These are phyloP conservation scores for Talaromyces thailandensis DNA, from an alignment of 495 filamentous ascomycete genomes.

Conservation along the genomic window DNA sequence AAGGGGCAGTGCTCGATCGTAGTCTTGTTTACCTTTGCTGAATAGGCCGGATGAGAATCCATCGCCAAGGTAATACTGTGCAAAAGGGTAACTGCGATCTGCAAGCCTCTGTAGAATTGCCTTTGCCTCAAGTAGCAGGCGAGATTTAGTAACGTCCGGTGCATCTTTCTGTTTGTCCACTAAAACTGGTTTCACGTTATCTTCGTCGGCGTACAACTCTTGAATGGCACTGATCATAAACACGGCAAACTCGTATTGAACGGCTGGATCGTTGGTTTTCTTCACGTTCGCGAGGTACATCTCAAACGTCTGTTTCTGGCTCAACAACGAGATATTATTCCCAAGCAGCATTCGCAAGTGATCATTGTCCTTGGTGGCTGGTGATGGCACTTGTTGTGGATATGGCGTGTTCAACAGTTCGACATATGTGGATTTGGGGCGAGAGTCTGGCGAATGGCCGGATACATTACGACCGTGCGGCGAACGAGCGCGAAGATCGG, in stretches of 20 bases:
- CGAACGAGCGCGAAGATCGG: slow-evolving; percentile 58
- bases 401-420: slow-evolving; percentile 86
- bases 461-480: slow-evolving; percentile 50
- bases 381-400: slow-evolving; percentile 70
- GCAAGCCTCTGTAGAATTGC: slow-evolving; percentile 78
- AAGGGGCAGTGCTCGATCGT: slow-evolving; percentile 80
- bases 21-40: slow-evolving; percentile 83
- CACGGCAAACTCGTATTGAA: slow-evolving; percentile 91
- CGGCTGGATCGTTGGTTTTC: slow-evolving; percentile 80
- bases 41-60: slow-evolving; percentile 92
- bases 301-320: slow-evolving; percentile 83
- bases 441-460: slow-evolving; percentile 59
- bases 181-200: slow-evolving; percentile 27
- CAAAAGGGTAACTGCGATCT: slow-evolving; percentile 85
- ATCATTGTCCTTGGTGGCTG: slow-evolving; percentile 67
- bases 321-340: slow-evolving; percentile 78
- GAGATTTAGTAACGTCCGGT: slow-evolving; percentile 41
- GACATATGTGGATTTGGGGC: slow-evolving; percentile 66
- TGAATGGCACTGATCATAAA: slow-evolving; percentile 84
- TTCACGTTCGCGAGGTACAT: slow-evolving; percentile 97
- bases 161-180: slow-evolving; percentile 25
- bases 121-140: slow-evolving; percentile 79
- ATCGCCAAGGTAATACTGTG: slow-evolving; percentile 95
- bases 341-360: slow-evolving; percentile 71
- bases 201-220: slow-evolving; percentile 40